Percentiles rank a stretch among this genome's conserved stretches.
These are phyloP conservation scores for Penicillium ucsense DNA, from an alignment of 495 filamentous ascomycete species.

Conservation along the genomic window DNA sequence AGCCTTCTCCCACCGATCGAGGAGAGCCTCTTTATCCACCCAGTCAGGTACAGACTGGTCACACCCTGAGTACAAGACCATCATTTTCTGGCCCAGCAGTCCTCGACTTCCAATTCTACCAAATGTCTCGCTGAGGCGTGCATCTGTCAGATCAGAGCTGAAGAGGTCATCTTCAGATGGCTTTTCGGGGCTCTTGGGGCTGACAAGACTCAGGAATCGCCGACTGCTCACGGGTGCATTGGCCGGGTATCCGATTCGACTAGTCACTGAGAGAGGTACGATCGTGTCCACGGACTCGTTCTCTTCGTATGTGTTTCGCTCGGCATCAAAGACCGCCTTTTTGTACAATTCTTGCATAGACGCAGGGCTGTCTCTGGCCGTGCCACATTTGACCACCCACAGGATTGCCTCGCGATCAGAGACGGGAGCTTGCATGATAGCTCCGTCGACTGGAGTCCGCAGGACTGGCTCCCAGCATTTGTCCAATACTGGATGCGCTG, in stretches of 20 bases:
- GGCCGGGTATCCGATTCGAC: conserved; percentile 24
- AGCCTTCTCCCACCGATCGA: conserved; percentile 58
- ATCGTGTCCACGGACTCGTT: conserved; percentile 19
- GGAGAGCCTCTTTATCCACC: conserved; percentile 53
- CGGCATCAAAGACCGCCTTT: conserved; percentile 17
- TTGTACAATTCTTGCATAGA: conserved; percentile 22
- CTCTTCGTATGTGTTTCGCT: conserved; percentile 13
- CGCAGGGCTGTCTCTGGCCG: conserved; percentile 19
- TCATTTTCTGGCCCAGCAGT: conserved; percentile 38
- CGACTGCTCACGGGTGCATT: conserved; percentile 49
- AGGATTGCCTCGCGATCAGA: conserved; percentile 66
- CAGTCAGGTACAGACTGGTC: conserved; percentile 60
- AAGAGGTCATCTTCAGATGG: conserved; percentile 80
- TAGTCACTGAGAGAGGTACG: conserved; percentile 26
- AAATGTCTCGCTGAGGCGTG: conserved; percentile 50
- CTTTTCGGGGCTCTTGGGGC: conserved; percentile 35
- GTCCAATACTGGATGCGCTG: conserved; percentile 23
- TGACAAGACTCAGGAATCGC: conserved; percentile 57
- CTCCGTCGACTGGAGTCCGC: conserved; percentile 52
- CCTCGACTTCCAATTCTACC: conserved; percentile 43
- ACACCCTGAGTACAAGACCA: conserved; percentile 51
- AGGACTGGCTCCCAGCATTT: conserved; percentile 15
- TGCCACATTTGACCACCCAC: conserved; percentile 24
- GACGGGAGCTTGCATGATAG: conserved; percentile 74
- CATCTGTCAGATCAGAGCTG: conserved; percentile 60